These are phyloP conservation scores for Pseudogymnoascus destructans DNA, from an alignment of 2,329 filamentous ascomycete species.

Conservation along the genomic window DNA sequence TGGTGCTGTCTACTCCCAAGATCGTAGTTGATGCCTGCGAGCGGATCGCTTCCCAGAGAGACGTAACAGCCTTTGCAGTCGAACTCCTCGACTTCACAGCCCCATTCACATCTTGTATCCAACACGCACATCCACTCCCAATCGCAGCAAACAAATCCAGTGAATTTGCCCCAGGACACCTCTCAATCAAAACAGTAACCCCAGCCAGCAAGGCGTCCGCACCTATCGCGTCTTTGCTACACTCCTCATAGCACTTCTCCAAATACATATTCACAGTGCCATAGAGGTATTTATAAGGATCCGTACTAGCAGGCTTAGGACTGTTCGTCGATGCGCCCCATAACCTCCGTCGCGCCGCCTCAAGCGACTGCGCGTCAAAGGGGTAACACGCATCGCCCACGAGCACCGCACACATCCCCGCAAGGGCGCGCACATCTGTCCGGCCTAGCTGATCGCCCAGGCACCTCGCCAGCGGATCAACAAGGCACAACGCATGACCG, in stretches of 20 bases:
- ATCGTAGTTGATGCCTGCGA: conserved; percentile 24
- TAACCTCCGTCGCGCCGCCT: conserved; percentile 50
- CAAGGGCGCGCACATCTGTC: conserved; percentile 12
- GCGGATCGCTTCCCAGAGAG: conserved; percentile 39
- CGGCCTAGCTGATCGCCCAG: conserved; percentile 26
- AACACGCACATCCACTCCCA: conserved; percentile 47
- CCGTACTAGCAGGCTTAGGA: conserved; percentile 30
- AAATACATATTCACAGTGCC: conserved; percentile 42
- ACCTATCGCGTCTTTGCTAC: conserved; percentile 27
- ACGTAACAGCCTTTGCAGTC: conserved; percentile 28
- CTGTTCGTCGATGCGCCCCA: conserved; percentile 43
- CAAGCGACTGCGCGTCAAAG: conserved; percentile 47
- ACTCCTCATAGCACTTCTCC: conserved; percentile 37
- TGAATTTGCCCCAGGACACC: conserved; percentile 30
- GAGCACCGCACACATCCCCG: conserved; percentile 22
- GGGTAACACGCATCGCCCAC: conserved; percentile 36
- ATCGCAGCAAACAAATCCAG: conserved; percentile 43
- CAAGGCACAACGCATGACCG: conserved; percentile 49
- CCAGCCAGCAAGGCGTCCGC: conserved; percentile 41
- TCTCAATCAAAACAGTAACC: conserved; percentile 27
- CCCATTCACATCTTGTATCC: conserved; percentile 46
- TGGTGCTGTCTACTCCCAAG: conserved; percentile 26
- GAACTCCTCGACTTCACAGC: conserved; percentile 30
- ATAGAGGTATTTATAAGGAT: conserved; percentile 57
- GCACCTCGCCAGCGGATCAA: conserved; percentile 56